phyloP scores from a whole-genome alignment of 208 protist genomes.

The Leishmania martiniquensis region DNA sequence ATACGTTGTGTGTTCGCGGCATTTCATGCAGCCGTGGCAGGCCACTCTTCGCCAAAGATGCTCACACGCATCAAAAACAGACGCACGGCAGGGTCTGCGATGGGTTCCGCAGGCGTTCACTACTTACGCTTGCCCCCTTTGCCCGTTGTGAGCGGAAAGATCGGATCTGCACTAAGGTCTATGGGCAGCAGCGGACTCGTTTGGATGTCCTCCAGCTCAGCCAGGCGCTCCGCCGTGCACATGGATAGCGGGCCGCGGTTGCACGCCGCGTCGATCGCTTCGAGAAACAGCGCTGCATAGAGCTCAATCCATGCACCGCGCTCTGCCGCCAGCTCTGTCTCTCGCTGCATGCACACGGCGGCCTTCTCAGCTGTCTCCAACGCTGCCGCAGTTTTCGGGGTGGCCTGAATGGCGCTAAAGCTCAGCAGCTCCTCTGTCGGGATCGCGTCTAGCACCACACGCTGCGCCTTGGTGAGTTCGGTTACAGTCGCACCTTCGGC shows the following conservation, averaged over 20 bases:
- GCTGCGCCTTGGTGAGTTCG: conserved; percentile 13
- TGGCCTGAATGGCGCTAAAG: conserved; percentile 14
- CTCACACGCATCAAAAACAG: background rate
- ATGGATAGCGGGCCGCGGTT: conserved; percentile 61
- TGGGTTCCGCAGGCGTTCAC: background rate
- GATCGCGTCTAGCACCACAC: conserved; percentile 6
- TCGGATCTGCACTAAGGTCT: conserved; percentile 50
- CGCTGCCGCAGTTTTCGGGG: conserved; percentile 2
- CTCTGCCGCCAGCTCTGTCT: conserved; percentile 11
- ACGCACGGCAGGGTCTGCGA: background rate
- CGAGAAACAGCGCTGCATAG: conserved; percentile 21
- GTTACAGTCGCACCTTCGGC: background rate
- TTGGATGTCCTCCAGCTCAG: conserved; percentile 62
- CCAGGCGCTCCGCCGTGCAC: conserved; percentile 39
- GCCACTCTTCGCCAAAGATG: background rate
- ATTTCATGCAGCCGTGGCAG: background rate
- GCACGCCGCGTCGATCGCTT: conserved; percentile 53
- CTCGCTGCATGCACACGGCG: conserved; percentile 4
- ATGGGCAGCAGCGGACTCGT: conserved; percentile 50
- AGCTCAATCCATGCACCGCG: background rate
- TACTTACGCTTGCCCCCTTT: conserved; percentile 30
- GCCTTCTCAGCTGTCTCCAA: conserved; percentile 14
- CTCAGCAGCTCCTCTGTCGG: conserved; percentile 15
- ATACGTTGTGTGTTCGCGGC: background rate
- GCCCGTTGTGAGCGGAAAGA: conserved; percentile 36